Evolutionary conservation across 176 grass and related monocot genomes (phyloP).

Genomic region (Sorghum bicolor): Sorghum_bicolor_NCBIv3 NC_012873.2:52239501-52240000

Average conservation of each 20-base stretch:
- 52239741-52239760: background rate
- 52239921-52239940: background rate
- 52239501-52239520: background rate
- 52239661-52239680: conserved; percentile 3
- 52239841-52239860: conserved; percentile 5
- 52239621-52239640: background rate
- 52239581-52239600: background rate
- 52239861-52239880: background rate
- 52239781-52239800: conserved; percentile 20
- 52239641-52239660: background rate
- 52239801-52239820: background rate
- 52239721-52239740: background rate
- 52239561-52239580: background rate
- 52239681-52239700: background rate
- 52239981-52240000: background rate
- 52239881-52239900: background rate
- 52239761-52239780: background rate
- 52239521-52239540: background rate
- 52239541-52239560: background rate
- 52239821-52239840: background rate
- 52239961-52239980: background rate
- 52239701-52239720: background rate
- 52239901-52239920: conserved; percentile 14
- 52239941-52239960: background rate
- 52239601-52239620: background rate